A percentile compares a stretch with the other conserved stretches of the same genome.
Conservation (phyloP, 2,329 filamentous ascomycete genomes). For the Sphaerulina vaccinii region DNA sequence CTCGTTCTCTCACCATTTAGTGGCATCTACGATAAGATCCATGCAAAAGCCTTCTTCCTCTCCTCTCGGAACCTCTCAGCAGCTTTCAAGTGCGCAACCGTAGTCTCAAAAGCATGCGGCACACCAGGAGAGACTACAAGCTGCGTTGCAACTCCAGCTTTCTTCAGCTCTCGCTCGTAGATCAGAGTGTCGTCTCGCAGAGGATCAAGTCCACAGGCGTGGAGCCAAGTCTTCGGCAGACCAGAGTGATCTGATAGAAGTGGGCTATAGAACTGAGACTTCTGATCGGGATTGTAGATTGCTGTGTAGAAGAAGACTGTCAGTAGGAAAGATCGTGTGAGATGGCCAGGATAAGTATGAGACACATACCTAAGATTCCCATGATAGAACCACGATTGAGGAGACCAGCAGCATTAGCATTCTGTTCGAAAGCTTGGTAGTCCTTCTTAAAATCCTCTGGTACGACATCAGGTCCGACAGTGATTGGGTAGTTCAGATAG, state of each 20-base stretch:
- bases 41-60: constrained; percentile 32
- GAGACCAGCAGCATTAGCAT: constrained; percentile 37
- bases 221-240: constrained; percentile 47
- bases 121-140: constrained; percentile 44
- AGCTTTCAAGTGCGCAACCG: constrained; percentile 30
- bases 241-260: constrained; percentile 32
- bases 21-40: no score
- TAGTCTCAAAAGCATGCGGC: constrained; percentile 31
- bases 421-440: constrained; percentile 44
- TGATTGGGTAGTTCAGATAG: constrained; percentile 44
- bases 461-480: constrained; percentile 37
- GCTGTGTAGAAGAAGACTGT: constrained; percentile 35
- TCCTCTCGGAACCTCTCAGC: constrained; percentile 30
- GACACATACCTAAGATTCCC: neutral
- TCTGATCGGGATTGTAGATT: constrained; percentile 5
- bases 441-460: constrained; percentile 41
- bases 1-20: no score
- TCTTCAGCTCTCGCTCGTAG: constrained; percentile 46
- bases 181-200: constrained; percentile 51
- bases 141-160: constrained; percentile 43
- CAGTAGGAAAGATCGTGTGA: constrained; percentile 7
- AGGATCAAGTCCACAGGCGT: constrained; percentile 48
- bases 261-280: neutral
- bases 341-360: neutral
- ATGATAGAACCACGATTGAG: constrained; percentile 39